Evolutionary conservation across 1,284 basidiomycete genomes (phyloP).

Genomic region (Melanopsichium pennsylvanicum): DNA sequence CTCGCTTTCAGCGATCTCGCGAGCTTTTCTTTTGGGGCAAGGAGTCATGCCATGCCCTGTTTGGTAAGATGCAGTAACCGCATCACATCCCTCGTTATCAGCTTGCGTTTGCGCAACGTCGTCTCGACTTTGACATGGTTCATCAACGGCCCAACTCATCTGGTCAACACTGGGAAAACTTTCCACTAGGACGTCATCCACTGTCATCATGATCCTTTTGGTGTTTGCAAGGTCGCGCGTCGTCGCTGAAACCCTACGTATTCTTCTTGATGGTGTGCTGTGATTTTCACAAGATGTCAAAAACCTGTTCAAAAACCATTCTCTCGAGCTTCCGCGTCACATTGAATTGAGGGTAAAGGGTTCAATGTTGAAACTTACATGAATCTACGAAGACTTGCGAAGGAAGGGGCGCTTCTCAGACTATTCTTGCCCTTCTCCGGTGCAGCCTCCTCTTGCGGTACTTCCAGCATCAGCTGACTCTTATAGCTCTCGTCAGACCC

Average conservation of each 20-base stretch:
- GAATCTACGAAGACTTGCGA: conserved; percentile 27
- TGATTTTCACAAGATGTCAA: too few relatives aligned
- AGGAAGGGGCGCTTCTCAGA: conserved; percentile 12
- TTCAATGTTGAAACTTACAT: conserved; percentile 5
- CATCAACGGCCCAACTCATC: conserved; percentile 10
- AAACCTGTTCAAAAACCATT: background rate
- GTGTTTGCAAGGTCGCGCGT: background rate
- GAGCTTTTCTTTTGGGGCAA: background rate
- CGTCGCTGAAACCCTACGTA: conserved; percentile 18
- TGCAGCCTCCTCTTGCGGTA: background rate
- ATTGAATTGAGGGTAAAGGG: background rate
- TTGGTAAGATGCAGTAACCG: background rate
- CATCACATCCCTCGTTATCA: background rate
- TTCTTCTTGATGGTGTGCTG: conserved; percentile 27
- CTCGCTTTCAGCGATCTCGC: background rate
- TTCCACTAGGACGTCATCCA: conserved; percentile 12
- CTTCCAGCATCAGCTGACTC: background rate
- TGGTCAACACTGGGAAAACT: background rate
- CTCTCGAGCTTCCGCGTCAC: background rate
- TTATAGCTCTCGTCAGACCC: conserved; percentile 19
- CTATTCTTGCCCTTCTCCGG: conserved; percentile 18
- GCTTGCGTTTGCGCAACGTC: background rate
- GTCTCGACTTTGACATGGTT: conserved; percentile 12
- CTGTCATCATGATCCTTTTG: conserved; percentile 2
- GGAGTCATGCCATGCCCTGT: background rate